A percentile compares a stretch with the other conserved stretches of the same genome.
phyloP scores from a whole-genome alignment of 2,329 filamentous ascomycete species.

The Aureobasidium zeae region DNA sequence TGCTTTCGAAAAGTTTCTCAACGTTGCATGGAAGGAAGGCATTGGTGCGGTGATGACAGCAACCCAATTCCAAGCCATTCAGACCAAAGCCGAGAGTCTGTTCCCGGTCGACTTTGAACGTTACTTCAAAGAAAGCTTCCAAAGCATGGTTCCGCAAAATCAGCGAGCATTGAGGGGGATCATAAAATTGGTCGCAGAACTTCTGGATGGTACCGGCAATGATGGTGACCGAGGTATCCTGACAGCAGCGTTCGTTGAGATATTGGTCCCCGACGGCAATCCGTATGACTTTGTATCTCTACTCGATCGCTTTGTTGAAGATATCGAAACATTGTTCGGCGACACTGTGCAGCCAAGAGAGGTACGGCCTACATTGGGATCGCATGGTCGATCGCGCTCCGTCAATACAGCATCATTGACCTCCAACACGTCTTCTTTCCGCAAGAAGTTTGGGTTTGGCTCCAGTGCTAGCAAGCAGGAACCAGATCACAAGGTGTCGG shows the following conservation, averaged over 20 bases:
- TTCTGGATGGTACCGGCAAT: constrained; percentile 82
- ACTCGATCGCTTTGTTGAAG: constrained; percentile 78
- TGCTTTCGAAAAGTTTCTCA: constrained; percentile 87
- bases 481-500: constrained; percentile 61
- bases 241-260: constrained; percentile 79
- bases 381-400: constrained; percentile 46
- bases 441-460: constrained; percentile 74
- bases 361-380: constrained; percentile 5
- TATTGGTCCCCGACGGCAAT: constrained; percentile 68
- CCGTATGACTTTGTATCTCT: constrained; percentile 80
- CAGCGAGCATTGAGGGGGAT: constrained; percentile 71
- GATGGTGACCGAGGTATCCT: constrained; percentile 83
- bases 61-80: constrained; percentile 63
- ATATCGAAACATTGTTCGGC: constrained; percentile 81
- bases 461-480: constrained; percentile 70
- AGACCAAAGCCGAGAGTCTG: constrained; percentile 51
- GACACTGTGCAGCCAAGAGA: constrained; percentile 34
- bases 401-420: constrained; percentile 64
- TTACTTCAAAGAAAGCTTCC: constrained; percentile 45
- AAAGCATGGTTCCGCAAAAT: constrained; percentile 49
- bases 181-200: constrained; percentile 75
- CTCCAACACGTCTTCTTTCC: constrained; percentile 78
- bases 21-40: constrained; percentile 76
- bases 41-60: constrained; percentile 76
- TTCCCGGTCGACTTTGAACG: constrained; percentile 63